Evolutionary conservation across 495 filamentous ascomycete genomes (phyloP).

Genomic region (Penicillium cinerascens): DNA sequence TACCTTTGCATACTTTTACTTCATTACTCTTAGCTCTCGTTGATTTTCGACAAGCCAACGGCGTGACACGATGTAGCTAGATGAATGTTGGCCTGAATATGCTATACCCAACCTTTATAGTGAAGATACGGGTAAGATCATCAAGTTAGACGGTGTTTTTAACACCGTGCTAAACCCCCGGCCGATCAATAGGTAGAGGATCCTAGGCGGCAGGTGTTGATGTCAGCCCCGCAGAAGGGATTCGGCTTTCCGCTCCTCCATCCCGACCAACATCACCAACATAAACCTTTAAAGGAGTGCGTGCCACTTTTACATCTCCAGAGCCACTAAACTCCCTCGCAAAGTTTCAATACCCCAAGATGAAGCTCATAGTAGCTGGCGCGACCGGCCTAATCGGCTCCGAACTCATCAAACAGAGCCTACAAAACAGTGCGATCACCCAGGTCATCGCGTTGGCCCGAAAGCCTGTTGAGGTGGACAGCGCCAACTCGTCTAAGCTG

Average conservation of each 20-base stretch:
- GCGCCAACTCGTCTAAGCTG: conserved; percentile 32
- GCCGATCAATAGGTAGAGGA: background rate
- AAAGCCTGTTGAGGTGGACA: conserved; percentile 27
- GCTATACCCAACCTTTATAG: background rate
- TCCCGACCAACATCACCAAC: background rate
- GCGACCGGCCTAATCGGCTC: conserved; percentile 45
- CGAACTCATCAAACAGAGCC: conserved; percentile 43
- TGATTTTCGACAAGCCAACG: background rate
- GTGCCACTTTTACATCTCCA: background rate
- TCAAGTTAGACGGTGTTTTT: background rate
- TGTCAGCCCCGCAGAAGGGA: background rate
- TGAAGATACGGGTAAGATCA: background rate
- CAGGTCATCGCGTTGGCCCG: conserved; percentile 42
- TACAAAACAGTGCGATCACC: conserved; percentile 35
- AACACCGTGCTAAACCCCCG: background rate
- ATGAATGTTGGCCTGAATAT: background rate
- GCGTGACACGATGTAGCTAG: background rate
- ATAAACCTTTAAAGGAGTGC: too few relatives aligned
- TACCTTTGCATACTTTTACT: background rate
- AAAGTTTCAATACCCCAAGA: too few relatives aligned
- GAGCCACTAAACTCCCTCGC: background rate
- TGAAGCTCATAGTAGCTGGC: conserved; percentile 54
- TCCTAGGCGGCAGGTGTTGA: background rate
- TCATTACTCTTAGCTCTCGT: background rate
- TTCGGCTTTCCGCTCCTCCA: conserved; percentile 6